Base-by-base conservation (phyloP, 2,329 filamentous ascomycete genomes). In the Talaromyces sp. region DNA sequence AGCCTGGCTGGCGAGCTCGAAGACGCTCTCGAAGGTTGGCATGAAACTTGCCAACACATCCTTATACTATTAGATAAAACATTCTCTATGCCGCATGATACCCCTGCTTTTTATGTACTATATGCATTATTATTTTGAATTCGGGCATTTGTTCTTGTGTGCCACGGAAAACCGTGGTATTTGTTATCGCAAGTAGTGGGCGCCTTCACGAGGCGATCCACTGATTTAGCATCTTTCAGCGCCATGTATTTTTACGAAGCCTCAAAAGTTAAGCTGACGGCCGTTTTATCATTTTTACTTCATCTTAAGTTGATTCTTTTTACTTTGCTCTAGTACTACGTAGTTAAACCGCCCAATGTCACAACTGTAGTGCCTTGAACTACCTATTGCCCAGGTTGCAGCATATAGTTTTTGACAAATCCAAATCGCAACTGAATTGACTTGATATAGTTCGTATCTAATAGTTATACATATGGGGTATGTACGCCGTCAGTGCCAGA, bases 21-120 rank as follows among this genome's bases (percentile, higher is more conserved):
- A 53, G 63, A 54, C 63, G 63, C 17, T 64, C 63, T 49, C 54
- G 63, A 51, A 55, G 63, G 57, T 49, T 64, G 61, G 61, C 49
- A 28, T 63, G 53, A 39, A 49, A 28, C 22, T 30, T 22, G n/a
- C 42, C 33, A 22, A 15, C 44, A 36, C 19, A 9, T 32, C n/a
- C 13, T 36, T 27, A 36, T 36, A 56, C 11, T 19, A 44, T 28
- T 15, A 55, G 19, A 49, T 53, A 19, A 27, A n/a, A 22, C 25
- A 32, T 49, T 39, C 36, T 44, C 56, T 57, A 30, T 6, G 42
- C 15, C n/a, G 15, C 15, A 39, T 55, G 25, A 59, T 39, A 55
- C 39, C 51, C 56, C 25, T 47, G 28, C 22, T 44, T 55, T 30
- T 55, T 30, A 51, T 53, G 36, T 53, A 39, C 11, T 42, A 39